Evolutionary conservation across 2,329 filamentous ascomycete species (phyloP), one percentile per base, ranked within the genome.

Genomic region (Fusarium tanahbumbuense): DNA sequence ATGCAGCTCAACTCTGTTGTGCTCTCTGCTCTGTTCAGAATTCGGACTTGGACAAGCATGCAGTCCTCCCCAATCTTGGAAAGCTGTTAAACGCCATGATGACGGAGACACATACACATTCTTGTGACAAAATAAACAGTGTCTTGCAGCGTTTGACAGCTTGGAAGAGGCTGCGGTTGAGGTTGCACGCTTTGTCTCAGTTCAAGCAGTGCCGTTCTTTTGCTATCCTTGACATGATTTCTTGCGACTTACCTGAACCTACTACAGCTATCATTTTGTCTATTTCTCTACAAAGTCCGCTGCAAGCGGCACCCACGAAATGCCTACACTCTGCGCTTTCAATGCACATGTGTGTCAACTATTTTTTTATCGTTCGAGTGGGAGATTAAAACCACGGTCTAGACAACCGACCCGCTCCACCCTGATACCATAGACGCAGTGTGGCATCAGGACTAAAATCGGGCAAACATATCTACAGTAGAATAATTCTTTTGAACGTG

Each of bases 401-500:
- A 89, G 87, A 89, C 87, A 89, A 86, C 87, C 87, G 77, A 86
- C 88, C 87, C 85, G 82, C 84, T 89, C 87, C 87, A 89, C 87
- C 87, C 87, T 87, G 87, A 81, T 85, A 82, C 81, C 83, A 86
- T 85, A 81, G 83, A 86, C 64, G 71, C 62, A 72, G 83, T 88
- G 85, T 85, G 86, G 80, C 81, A 83, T 82, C 84, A 83, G 87
- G 87, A 89, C 87, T 89, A 89, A 84, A 84, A 84, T 82, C 83
- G 85, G 87, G 86, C 86, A 85, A 76, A 89, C 73, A 67, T 64
- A 25, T 44, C 44, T 48, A 32, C 27, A 64, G 27, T 25, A n/a
- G 34, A 20, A 42, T 6, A 16, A 42, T 9, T 27, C 25, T 20
- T 22, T 7, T 40, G 37, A n/a, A 28, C 30, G 59, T 62, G 59